These are phyloP conservation scores for Hawksworthiomyces lignivorus DNA, from an alignment of 2,329 filamentous ascomycete species.

Conservation along the genomic window DNA sequence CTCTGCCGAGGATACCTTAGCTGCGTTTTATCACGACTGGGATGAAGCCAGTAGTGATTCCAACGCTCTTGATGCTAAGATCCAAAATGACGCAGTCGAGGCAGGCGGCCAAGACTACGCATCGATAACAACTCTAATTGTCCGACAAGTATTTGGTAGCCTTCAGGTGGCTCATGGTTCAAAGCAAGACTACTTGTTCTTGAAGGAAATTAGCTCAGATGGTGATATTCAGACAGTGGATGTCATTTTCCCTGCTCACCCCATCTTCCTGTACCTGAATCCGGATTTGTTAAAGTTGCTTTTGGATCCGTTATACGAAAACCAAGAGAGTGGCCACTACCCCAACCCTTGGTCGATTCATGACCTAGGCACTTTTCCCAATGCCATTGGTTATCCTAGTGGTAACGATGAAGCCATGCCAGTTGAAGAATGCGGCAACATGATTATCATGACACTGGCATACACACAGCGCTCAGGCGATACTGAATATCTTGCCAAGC, in stretches of 20 bases:
- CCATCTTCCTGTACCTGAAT: constrained; percentile 77
- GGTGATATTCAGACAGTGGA: constrained; percentile 84
- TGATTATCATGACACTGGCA: constrained; percentile 59
- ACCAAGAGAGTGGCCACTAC: constrained; percentile 72
- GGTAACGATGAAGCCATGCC: constrained; percentile 66
- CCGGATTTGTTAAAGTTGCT: constrained; percentile 70
- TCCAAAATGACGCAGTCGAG: constrained; percentile 56
- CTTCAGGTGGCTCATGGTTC: constrained; percentile 65
- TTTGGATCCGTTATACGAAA: constrained; percentile 69
- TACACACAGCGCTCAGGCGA: constrained; percentile 48
- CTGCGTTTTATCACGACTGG: constrained; percentile 72
- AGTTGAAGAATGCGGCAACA: constrained; percentile 64
- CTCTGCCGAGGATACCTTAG: constrained; percentile 53
- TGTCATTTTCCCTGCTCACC: constrained; percentile 76
- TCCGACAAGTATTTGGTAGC: constrained; percentile 74
- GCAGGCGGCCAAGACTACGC: constrained; percentile 68
- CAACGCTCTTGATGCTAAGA: constrained; percentile 57
- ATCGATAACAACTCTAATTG: constrained; percentile 67
- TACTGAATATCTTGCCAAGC: constrained; percentile 41
- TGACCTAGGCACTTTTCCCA: constrained; percentile 66
- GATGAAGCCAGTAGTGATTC: constrained; percentile 49
- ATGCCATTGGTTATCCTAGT: constrained; percentile 61
- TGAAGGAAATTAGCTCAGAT: constrained; percentile 85
- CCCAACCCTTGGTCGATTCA: constrained; percentile 73
- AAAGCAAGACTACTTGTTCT: constrained; percentile 64